These are phyloP conservation scores for Pachyrhizus erosus DNA, from an alignment of 306 rosid species.

Conservation along the genomic window DNA sequence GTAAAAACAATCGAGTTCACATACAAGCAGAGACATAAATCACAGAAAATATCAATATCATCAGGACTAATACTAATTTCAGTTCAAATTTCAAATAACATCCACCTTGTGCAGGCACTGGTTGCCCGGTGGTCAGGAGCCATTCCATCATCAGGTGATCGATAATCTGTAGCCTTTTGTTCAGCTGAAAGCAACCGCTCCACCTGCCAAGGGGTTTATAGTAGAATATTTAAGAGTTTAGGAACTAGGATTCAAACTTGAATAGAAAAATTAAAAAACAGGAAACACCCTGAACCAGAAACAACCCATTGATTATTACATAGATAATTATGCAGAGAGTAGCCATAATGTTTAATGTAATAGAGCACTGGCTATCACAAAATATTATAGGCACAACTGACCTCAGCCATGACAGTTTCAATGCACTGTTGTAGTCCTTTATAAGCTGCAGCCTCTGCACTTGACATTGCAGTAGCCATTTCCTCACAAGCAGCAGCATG, in stretches of 20 bases:
- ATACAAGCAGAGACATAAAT: slow-evolving; percentile 3
- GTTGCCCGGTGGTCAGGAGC: slow-evolving; percentile 98
- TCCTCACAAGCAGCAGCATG: slow-evolving; percentile 99
- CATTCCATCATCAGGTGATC: slow-evolving; percentile 93
- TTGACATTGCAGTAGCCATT: slow-evolving; percentile 97
- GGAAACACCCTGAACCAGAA: slow-evolving; percentile 21
- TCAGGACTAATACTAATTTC: slow-evolving; percentile 14
- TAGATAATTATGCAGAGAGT: slow-evolving; percentile 23
- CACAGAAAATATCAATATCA: slow-evolving; percentile 11
- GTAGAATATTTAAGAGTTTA: slow-evolving; percentile 31
- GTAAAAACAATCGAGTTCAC: slow-evolving; percentile 35
- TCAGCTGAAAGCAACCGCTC: slow-evolving; percentile 97
- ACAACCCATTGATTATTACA: slow-evolving; percentile 23
- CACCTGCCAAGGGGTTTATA: slow-evolving; percentile 61
- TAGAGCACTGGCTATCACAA: slow-evolving; percentile 31
- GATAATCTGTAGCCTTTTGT: slow-evolving; percentile 91
- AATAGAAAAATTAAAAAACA: not conserved
- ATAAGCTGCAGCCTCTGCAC: slow-evolving; percentile 99
- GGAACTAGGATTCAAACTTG: slow-evolving; percentile 10
- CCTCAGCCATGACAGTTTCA: slow-evolving; percentile 99
- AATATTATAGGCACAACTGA: slow-evolving; percentile 46
- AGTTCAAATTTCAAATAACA: slow-evolving; percentile 8
- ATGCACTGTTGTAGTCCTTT: slow-evolving; percentile 80
- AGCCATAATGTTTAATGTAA: slow-evolving; percentile 14
- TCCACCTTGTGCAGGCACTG: slow-evolving; percentile 91